Evolutionary conservation across 148 eudicot species (phyloP).

Genomic region (Heliosperma pusillum): DNA sequence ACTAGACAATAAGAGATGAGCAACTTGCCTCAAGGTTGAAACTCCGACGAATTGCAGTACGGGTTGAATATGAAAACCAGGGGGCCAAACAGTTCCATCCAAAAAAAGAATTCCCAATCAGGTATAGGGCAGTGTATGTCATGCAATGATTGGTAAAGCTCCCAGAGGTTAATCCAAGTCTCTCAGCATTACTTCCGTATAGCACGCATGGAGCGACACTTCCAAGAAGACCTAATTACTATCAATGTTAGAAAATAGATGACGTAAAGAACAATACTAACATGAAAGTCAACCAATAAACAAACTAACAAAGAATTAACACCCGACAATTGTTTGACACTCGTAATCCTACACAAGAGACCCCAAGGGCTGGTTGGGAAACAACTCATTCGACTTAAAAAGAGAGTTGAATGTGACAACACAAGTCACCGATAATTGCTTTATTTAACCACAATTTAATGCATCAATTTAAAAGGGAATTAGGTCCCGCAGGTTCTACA

Average conservation of each 20-base stretch:
- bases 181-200: constrained; percentile 79
- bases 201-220: constrained; percentile 82
- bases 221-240: constrained; percentile 64
- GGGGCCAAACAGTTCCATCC: constrained; percentile 74
- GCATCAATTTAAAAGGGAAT: background rate
- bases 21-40: constrained; percentile 75
- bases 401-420: no score
- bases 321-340: no score
- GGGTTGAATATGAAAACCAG: constrained; percentile 66
- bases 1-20: background rate
- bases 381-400: no score
- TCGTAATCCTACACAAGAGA: no score
- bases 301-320: no score
- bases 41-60: constrained; percentile 71
- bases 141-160: constrained; percentile 70
- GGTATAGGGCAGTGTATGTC: constrained; percentile 65
- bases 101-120: constrained; percentile 58
- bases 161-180: constrained; percentile 59
- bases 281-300: background rate
- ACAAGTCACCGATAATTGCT: no score
- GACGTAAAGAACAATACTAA: background rate
- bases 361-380: no score
- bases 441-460: no score
- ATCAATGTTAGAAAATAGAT: background rate
- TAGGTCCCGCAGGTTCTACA: no score